Evolutionary conservation across 176 grass and related monocot genomes (phyloP).

Genomic region (Olyra latifolia): DNA sequence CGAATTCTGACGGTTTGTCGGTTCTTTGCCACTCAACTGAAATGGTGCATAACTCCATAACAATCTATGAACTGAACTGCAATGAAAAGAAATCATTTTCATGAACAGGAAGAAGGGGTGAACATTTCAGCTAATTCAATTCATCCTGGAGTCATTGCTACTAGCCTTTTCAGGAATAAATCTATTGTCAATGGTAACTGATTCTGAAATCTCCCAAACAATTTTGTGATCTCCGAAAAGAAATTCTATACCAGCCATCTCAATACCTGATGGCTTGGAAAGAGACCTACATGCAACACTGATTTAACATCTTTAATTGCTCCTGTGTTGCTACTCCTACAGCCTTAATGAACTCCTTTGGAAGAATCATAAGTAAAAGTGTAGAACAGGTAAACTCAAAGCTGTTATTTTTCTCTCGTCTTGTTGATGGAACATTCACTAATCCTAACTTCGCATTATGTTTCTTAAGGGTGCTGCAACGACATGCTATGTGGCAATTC

Average conservation of each 20-base stretch:
- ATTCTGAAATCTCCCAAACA: not conserved
- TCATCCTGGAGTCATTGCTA: constrained; percentile 72
- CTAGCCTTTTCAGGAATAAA: constrained; percentile 75
- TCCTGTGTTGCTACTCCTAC: not conserved
- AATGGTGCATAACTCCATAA: not conserved
- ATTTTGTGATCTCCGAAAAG: not conserved
- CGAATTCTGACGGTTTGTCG: constrained; percentile 52
- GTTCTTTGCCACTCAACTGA: not conserved
- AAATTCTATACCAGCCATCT: not conserved
- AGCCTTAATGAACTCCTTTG: constrained; percentile 31
- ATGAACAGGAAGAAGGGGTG: constrained; percentile 55
- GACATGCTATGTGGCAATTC: constrained; percentile 72
- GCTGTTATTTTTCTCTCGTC: not conserved
- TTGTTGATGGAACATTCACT: not conserved
- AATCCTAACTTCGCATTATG: not conserved
- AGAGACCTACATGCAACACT: not conserved
- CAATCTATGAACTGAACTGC: not conserved
- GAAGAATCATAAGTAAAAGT: constrained; percentile 33
- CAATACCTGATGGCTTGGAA: too few relatives aligned
- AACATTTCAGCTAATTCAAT: constrained; percentile 80
- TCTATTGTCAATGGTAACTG: constrained; percentile 45
- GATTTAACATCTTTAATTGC: not conserved
- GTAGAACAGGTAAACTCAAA: constrained; percentile 26
- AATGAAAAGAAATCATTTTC: not conserved
- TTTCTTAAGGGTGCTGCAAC: constrained; percentile 65